A percentile compares a stretch with the other conserved stretches of the same genome.
Evolutionary conservation across 2,329 filamentous ascomycete species (phyloP).

Genomic region (Aspergillus fumigatiaffinis): DNA sequence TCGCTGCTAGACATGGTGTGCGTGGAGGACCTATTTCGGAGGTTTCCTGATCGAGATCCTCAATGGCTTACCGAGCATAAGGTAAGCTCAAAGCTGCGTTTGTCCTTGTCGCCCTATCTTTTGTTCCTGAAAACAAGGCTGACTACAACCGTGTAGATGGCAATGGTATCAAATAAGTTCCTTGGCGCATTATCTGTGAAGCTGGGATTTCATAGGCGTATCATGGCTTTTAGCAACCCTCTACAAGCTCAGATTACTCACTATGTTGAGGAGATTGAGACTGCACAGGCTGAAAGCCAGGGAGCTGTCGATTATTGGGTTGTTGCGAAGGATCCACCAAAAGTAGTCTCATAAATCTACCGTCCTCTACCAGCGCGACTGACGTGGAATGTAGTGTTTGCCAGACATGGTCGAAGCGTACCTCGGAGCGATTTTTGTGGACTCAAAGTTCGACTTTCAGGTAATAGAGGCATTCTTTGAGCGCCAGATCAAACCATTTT

Average conservation of each 20-base stretch:
- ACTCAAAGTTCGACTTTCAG: constrained; percentile 72
- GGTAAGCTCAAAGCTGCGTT: constrained; percentile 24
- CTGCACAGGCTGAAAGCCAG: constrained; percentile 27
- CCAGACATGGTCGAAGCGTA: constrained; percentile 88
- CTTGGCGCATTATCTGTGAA: constrained; percentile 75
- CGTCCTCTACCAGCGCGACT: constrained; percentile 1
- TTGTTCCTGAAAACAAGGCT: background rate
- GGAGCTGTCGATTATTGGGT: constrained; percentile 42
- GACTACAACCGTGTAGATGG: constrained; percentile 55
- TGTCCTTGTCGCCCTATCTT: background rate
- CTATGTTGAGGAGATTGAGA: constrained; percentile 42
- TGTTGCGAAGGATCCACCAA: constrained; percentile 39
- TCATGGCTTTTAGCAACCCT: constrained; percentile 49
- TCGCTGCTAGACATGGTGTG: constrained; percentile 81
- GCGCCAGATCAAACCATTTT: constrained; percentile 70
- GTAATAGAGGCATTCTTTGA: constrained; percentile 74
- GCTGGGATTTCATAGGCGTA: constrained; percentile 71
- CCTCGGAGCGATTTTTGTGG: constrained; percentile 86
- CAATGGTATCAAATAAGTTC: constrained; percentile 98
- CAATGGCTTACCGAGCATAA: constrained; percentile 99
- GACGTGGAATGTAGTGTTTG: constrained; percentile 50
- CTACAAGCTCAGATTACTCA: constrained; percentile 45
- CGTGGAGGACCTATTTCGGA: constrained; percentile 75
- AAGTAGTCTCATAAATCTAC: constrained; percentile 23
- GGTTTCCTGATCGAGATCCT: constrained; percentile 74